Conservation (phyloP, 805 yeast species). For the Ogataea ganodermae region DNA sequence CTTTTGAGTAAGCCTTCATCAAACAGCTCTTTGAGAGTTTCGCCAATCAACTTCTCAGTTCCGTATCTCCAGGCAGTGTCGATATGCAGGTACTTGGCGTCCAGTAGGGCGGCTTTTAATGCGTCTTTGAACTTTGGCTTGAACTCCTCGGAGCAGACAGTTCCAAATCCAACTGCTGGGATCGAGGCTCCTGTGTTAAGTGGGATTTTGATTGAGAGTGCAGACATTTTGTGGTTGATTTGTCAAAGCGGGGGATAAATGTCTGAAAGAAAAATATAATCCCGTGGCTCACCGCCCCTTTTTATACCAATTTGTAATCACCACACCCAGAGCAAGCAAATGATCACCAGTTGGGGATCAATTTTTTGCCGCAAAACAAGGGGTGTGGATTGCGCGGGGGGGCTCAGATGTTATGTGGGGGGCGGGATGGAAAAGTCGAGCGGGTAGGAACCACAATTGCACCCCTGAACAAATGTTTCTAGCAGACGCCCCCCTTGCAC, state of each 20-base stretch:
- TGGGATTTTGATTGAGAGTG: constrained; percentile 29
- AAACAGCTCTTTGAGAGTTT: constrained; percentile 49
- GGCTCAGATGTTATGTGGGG: no score
- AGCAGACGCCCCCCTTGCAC: no score
- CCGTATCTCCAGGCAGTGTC: constrained; percentile 57
- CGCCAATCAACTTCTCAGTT: constrained; percentile 45
- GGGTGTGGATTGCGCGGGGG: not conserved
- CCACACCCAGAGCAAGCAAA: no score
- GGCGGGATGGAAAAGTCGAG: no score
- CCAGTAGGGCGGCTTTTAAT: constrained; percentile 30
- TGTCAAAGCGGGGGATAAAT: no score
- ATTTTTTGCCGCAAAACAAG: not conserved
- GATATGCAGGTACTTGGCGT: constrained; percentile 50
- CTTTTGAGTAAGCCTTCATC: constrained; percentile 48
- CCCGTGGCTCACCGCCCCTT: not conserved
- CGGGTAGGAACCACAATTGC: no score
- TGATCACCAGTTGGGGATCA: no score
- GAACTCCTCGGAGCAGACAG: constrained; percentile 35
- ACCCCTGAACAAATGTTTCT: no score
- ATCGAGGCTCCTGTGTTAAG: constrained; percentile 65
- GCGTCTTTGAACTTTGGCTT: constrained; percentile 21
- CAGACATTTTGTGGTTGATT: constrained; percentile 4
- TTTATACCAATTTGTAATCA: not conserved
- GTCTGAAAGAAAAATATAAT: not conserved
- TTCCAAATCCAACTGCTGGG: constrained; percentile 74